Base-by-base conservation (phyloP, 1,284 basidiomycete genomes). In the Ceratobasidium sp. region DNA sequence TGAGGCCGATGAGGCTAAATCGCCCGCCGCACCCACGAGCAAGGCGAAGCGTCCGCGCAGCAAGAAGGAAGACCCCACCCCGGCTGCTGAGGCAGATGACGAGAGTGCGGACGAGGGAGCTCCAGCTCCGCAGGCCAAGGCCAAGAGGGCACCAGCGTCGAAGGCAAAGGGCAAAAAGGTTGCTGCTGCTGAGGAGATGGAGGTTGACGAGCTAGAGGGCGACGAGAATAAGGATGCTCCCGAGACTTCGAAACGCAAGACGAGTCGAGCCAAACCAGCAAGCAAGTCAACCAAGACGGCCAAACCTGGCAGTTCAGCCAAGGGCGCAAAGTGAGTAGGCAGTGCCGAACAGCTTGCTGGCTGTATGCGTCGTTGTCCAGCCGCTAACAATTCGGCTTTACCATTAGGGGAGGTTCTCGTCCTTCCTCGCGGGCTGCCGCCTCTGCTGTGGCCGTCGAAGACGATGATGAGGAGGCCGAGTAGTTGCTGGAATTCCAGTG, bases 251-350 rank as follows among this genome's bases (percentile, higher is more conserved):
- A 74, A 65, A 25, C 71, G 61, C 49, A 74, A 74, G 61, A 8
- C 71, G n/a, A 65, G 71, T 37, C 22, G 61, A 22, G 71, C 71
- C n/a, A 74, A 74, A 37, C 71, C 71, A 1, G 71, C 71, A 2
- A 65, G 71, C 61, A 64, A 65, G 49, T 29, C 57, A 5, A 34
- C 52, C 19, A 73, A 73, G 34, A 17, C 57, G 3, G 25, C 70
- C 11, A 64, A 74, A 22, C n/a, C 71, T 2, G 25, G 43, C 13
- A 59, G 32, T 32, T 43, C 29, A 43, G n/a, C 29, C 34, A 64
- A 64, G 46, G 52, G 59, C n/a, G 32, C 71, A 8, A 49, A 37
- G 71, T 74, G n/a, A 74, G 71, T 74, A 7, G 34, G 29, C 22
- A 17, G 32, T 34, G 17, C 9, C 37, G 9, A n/a, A 19, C 40